These are phyloP conservation scores for Yueomyces sp. DNA, from an alignment of 805 yeast species.

Conservation along the genomic window DNA sequence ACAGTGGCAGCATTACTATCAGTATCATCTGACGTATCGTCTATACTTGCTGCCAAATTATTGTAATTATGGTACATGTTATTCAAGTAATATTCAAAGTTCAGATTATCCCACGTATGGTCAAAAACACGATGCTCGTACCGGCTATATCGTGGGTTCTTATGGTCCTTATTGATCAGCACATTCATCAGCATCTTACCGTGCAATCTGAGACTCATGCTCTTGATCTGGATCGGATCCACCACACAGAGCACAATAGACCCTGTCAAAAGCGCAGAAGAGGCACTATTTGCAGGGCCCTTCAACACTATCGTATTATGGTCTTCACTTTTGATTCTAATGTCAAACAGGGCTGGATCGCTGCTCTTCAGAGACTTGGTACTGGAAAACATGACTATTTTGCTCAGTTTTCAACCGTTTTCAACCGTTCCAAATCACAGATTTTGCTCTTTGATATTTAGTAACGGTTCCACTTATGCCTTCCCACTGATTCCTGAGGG, in stretches of 20 bases:
- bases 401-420: too few species aligned
- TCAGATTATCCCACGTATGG: conserved; percentile 62
- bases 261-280: conserved; percentile 65
- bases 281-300: conserved; percentile 67
- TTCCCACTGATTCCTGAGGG: too few species aligned
- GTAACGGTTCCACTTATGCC: too few species aligned
- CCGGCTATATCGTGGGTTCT: conserved; percentile 31
- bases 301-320: conserved; percentile 70
- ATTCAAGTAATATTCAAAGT: conserved; percentile 31
- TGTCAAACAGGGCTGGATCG: conserved; percentile 29
- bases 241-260: conserved; percentile 59
- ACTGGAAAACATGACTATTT: background rate
- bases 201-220: conserved; percentile 47
- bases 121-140: conserved; percentile 59
- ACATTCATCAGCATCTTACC: conserved; percentile 58
- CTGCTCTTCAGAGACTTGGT: background rate
- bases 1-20: background rate
- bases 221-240: conserved; percentile 62
- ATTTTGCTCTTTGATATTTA: too few species aligned
- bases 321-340: conserved; percentile 51
- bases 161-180: conserved; percentile 7
- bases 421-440: too few species aligned
- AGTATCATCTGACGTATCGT: conserved; percentile 8
- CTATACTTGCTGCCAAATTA: conserved; percentile 6
- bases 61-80: conserved; percentile 17